Evolutionary conservation across 2,329 filamentous ascomycete genomes (phyloP), one percentile per base, ranked within the genome.

Genomic region (Verticillium isaacii): DNA sequence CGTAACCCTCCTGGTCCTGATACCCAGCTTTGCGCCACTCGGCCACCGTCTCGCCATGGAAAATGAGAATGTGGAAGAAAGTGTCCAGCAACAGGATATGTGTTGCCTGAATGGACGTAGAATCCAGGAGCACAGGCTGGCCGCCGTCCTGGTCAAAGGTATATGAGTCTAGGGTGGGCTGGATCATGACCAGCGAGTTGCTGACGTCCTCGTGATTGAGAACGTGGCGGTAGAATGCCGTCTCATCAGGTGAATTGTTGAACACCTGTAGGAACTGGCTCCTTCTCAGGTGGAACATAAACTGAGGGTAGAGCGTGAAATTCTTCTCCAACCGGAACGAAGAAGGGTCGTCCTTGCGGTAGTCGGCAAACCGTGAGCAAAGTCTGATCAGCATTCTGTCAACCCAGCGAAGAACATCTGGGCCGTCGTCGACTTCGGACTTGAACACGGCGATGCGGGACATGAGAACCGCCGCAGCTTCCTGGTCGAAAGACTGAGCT

Each of bases 61-160:
- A 99, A 69, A 99, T 99, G 61, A 99, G 86, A 65, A 99, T 99
- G 75, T 99, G 95, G 85, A 99, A 99, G 82, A 99, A 99, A 0
- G 95, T 98, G 71, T 99, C 95, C 61, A 99, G 88, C 12, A 99
- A 87, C 58, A 99, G 85, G 64, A 98, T 91, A 63, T 97, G 96
- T 25, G 93, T 91, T 11, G 93, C 90, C 73, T 98, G 94, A 69
- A 99, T 99, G 6, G 93, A 97, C 39, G 93, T 93, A 15, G 94
- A 98, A 75, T 99, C 95, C 39, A 99, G 85, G 29, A 99, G 81
- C n/a, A 99, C 95, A 2, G 95, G 94, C 66, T 93, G 87, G 56
- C 92, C 90, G 32, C 93, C 93, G 64, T 98, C 94, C 70, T 97
- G 92, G 68, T 98, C 94, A 72, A 99, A 93, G 2, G 93, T 96